Evolutionary conservation across 169 alveolate species (phyloP).

Genomic region (Amoebophrya sp.): DNA sequence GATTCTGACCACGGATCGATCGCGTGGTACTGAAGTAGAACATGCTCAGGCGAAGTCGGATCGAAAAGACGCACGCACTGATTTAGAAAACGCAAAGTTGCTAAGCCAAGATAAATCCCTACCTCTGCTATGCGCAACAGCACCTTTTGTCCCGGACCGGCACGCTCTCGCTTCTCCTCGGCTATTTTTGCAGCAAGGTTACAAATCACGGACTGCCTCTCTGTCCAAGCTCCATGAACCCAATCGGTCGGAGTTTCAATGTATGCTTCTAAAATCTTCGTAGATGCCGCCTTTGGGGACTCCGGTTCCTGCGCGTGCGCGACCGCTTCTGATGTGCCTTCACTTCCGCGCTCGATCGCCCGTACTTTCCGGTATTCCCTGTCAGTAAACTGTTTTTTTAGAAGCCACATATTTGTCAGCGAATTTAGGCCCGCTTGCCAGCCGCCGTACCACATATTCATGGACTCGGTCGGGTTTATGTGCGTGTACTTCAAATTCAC

Average conservation of each 20-base stretch:
- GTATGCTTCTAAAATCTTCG: no score
- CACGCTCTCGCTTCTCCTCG: no score
- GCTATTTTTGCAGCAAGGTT: no score
- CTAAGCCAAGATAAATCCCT: neutral
- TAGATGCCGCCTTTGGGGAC: no score
- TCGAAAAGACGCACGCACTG: neutral
- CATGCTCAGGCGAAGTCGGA: neutral
- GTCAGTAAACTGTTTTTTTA: neutral
- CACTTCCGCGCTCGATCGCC: neutral
- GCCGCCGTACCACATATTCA: neutral
- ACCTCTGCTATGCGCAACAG: neutral
- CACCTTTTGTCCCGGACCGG: no score
- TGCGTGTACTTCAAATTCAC: neutral
- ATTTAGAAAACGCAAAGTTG: neutral
- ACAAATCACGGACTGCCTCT: neutral
- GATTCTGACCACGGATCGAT: slow-evolving; percentile 7
- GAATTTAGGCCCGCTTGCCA: neutral
- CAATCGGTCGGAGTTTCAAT: neutral
- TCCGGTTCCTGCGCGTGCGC: no score
- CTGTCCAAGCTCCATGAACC: neutral
- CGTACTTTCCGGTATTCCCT: neutral
- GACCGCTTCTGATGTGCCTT: no score
- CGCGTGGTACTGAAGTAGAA: neutral
- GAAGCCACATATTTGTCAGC: neutral
- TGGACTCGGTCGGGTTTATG: neutral